A percentile compares a stretch with the other conserved stretches of the same genome.
Conservation (phyloP, 129 eudicot genomes). For the Cynara cardunculus region DNA sequence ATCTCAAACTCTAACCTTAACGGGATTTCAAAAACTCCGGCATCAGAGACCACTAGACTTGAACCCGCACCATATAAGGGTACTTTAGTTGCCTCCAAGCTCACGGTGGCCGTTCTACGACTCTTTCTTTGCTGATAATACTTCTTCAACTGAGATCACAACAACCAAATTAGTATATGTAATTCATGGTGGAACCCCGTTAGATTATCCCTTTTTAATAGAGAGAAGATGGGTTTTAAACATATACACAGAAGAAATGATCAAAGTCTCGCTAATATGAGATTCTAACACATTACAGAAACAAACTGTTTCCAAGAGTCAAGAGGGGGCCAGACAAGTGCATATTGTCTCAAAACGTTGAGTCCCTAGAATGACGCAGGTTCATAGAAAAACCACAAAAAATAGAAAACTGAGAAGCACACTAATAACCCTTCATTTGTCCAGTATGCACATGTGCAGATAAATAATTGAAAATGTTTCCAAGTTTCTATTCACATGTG, state of each 20-base stretch:
- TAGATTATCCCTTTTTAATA: not conserved
- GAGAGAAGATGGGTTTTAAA: not conserved
- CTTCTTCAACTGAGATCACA: conserved; percentile 57
- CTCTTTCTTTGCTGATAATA: conserved; percentile 89
- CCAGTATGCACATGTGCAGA: not conserved
- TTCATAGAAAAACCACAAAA: not conserved
- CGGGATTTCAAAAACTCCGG: conserved; percentile 52
- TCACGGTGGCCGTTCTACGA: conserved; percentile 41
- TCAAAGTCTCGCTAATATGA: not conserved
- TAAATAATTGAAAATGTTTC: not conserved
- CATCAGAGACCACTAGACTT: conserved; percentile 33
- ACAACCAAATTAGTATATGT: not conserved
- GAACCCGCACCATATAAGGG: conserved; percentile 97
- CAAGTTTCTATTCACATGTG: not conserved
- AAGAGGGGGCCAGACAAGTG: not conserved
- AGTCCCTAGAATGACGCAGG: not conserved
- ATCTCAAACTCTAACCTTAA: conserved; percentile 63
- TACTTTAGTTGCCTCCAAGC: conserved; percentile 58
- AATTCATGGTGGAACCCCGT: not conserved
- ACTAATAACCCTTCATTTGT: not conserved
- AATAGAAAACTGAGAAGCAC: not conserved
- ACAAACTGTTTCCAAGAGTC: too few species aligned
- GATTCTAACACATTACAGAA: not conserved
- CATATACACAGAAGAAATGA: not conserved
- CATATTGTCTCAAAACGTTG: not conserved